phyloP scores from a whole-genome alignment of 163 green algal genomes.

The Coccomyxa subellipsoidea region DNA sequence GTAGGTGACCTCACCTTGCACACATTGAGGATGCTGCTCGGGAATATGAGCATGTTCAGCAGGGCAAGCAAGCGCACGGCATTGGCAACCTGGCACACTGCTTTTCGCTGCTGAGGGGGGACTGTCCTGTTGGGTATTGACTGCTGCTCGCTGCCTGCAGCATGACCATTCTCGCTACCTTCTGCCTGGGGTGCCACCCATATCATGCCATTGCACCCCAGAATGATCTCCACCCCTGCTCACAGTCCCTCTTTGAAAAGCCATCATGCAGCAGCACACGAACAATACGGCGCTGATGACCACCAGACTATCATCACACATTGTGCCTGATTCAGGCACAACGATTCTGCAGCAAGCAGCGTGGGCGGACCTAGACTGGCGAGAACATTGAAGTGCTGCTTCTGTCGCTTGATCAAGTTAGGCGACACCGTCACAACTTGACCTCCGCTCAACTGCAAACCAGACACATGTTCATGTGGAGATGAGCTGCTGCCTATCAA shows the following conservation, averaged over 20 bases:
- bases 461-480: not conserved
- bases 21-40: slow-evolving; percentile 10
- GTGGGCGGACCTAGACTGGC: slow-evolving; percentile 33
- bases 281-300: too few relatives aligned
- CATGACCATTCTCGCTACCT: not conserved
- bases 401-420: slow-evolving; percentile 80
- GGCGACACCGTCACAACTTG: slow-evolving; percentile 69
- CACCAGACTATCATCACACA: not conserved
- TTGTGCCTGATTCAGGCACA: not conserved
- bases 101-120: slow-evolving; percentile 1
- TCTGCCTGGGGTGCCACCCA: slow-evolving; percentile 59
- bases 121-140: not conserved
- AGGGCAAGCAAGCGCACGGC: slow-evolving; percentile 60
- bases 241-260: not conserved
- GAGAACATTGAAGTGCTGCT: slow-evolving; percentile 80
- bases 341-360: not conserved
- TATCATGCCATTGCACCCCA: slow-evolving; percentile 84
- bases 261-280: not conserved
- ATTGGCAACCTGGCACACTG: slow-evolving; percentile 46
- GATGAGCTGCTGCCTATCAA: not conserved
- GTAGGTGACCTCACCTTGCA: slow-evolving; percentile 20
- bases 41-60: slow-evolving; percentile 60
- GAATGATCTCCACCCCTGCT: slow-evolving; percentile 65
- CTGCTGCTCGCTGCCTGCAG: not conserved
- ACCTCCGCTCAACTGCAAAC: slow-evolving; percentile 51